Evolutionary conservation across 2,329 filamentous ascomycete genomes (phyloP), one percentile per base, ranked within the genome.

Genomic region (Phialemoniopsis sp.): DNA sequence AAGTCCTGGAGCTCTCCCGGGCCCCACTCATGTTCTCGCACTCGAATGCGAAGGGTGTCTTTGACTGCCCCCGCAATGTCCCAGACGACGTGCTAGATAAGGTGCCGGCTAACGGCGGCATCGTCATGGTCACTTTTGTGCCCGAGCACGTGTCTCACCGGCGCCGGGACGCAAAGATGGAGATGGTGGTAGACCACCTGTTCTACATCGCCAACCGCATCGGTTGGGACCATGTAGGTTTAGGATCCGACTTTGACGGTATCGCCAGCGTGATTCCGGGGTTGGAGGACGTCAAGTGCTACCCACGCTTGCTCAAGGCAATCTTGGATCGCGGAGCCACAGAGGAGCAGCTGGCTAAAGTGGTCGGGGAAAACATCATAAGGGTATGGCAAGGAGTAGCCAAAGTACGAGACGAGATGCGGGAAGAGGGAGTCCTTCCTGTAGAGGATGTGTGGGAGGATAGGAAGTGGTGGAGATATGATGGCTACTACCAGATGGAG

Each of bases 161-260:
- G 1, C 38, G 44, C 9, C 51, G 36, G 45, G 49, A 40, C 30
- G 50, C 55, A 14, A 56, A 45, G 13, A 50, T 62, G 43, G 46
- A 58, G 17, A 47, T 45, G 41, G 54, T 64, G 5, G 48, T 62
- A 7, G 62, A 63, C 36, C 60, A 56, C 10, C 37, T 59, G 6
- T 48, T 55, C 32, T 49, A 57, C 37, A 40, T 56, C 8, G 57
- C 51, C 12, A 39, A 44, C 6, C n/a, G n/a, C n/a, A n/a, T n/a
- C 37, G 82, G 82, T 1, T 85, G 80, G 50, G 73, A 81, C 37
- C 68, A 83, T 54, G 78, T 86, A 13, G 81, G 81, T 0, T 56
- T 86, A 9, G 82, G 81, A 0, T 78, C 75, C 21, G 82, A 85
- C 52, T 86, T 79, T 49, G 80, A 85, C 50, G 81, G 48, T 4